These are phyloP conservation scores for Barnettozyma hawaiiensis DNA, from an alignment of 1,139 yeast species.

Conservation along the genomic window DNA sequence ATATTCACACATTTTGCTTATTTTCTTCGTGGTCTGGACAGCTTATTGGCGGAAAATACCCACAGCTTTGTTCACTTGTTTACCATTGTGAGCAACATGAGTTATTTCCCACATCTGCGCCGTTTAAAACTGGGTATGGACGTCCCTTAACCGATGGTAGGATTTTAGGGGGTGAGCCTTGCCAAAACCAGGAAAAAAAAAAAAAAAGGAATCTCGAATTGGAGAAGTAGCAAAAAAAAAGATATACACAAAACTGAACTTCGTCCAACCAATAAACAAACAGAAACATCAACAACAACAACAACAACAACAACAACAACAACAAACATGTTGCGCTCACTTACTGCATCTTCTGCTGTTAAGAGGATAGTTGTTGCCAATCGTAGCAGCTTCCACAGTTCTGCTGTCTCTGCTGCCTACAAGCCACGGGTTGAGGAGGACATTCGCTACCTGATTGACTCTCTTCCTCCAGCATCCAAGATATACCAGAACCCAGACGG, in stretches of 20 bases:
- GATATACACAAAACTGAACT: not conserved
- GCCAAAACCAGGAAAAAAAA: too few relatives aligned
- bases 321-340: constrained; percentile 1
- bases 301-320: not conserved
- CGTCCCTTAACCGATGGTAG: too few relatives aligned
- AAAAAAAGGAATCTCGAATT: too few relatives aligned
- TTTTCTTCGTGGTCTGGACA: too few relatives aligned
- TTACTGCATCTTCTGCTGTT: not conserved
- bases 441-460: constrained; percentile 26
- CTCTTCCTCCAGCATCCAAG: constrained; percentile 49
- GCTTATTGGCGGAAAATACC: too few relatives aligned
- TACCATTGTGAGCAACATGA: too few relatives aligned
- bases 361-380: not conserved
- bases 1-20: too few relatives aligned
- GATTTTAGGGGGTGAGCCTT: too few relatives aligned
- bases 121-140: too few relatives aligned
- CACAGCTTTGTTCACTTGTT: too few relatives aligned
- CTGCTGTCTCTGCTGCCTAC: constrained; percentile 15
- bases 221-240: not conserved
- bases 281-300: not conserved
- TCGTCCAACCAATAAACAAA: not conserved
- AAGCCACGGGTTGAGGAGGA: constrained; percentile 26
- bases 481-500: constrained; percentile 77
- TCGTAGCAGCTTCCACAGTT: constrained; percentile 12
- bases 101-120: too few relatives aligned